A percentile compares a stretch with the other conserved stretches of the same genome.
These are phyloP conservation scores for Voacanga thouarsii DNA, from an alignment of 257 asterid genomes.

Conservation along the genomic window DNA sequence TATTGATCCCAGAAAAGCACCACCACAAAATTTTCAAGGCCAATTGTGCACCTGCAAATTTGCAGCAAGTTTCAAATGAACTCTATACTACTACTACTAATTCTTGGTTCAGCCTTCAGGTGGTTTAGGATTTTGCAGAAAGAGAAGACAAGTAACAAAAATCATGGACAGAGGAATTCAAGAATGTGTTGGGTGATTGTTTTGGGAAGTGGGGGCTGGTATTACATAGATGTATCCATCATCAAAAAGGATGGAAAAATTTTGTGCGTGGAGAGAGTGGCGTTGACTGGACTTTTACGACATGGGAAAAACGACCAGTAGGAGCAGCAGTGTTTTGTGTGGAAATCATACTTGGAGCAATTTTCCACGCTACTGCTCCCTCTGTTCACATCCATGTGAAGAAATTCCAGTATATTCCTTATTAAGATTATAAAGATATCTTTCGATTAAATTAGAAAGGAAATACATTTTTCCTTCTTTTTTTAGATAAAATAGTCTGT, in stretches of 20 bases:
- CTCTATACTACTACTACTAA: background rate
- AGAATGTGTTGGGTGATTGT: background rate
- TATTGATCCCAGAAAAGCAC: background rate
- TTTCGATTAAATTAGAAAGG: too few relatives aligned
- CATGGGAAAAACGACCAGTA: background rate
- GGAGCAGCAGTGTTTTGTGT: too few relatives aligned
- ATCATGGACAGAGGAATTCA: background rate
- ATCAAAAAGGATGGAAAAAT: constrained; percentile 12
- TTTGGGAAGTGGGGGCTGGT: background rate
- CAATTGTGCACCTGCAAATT: background rate
- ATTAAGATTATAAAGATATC: too few relatives aligned
- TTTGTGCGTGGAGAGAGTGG: constrained; percentile 8
- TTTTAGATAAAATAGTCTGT: too few relatives aligned
- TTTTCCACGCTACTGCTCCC: too few relatives aligned
- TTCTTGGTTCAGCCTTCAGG: background rate
- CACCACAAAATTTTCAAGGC: background rate
- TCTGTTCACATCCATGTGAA: too few relatives aligned
- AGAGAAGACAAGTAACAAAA: background rate
- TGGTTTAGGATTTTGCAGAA: background rate
- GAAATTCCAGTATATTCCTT: too few relatives aligned
- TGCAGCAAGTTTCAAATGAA: background rate
- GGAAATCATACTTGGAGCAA: too few relatives aligned
- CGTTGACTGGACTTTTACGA: constrained; percentile 21
- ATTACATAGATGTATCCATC: background rate
- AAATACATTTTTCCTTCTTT: too few relatives aligned